These are phyloP conservation scores for Lavandula angustifolia DNA, from an alignment of 257 asterid genomes.

Conservation along the genomic window DNA sequence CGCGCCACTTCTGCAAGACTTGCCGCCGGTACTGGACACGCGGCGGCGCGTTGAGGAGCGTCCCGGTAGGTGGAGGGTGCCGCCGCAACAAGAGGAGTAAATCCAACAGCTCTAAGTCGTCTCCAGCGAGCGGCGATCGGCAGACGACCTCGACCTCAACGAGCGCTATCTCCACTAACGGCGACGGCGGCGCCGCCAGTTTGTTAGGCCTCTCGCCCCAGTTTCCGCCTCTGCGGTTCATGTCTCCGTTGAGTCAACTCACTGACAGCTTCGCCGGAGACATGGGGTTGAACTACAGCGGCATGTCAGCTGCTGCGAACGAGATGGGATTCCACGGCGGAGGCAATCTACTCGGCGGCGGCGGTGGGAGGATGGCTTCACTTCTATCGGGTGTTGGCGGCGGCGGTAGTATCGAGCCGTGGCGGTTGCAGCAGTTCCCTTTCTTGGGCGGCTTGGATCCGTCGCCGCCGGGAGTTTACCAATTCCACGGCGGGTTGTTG, in stretches of 20 bases:
- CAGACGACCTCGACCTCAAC: constrained; percentile 52
- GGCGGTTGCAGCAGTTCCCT: constrained; percentile 66
- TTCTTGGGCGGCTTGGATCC: constrained; percentile 52
- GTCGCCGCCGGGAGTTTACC: constrained; percentile 38
- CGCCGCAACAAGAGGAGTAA: constrained; percentile 69
- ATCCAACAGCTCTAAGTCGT: constrained; percentile 52
- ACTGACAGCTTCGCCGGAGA: constrained; percentile 42
- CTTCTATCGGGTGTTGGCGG: constrained; percentile 40
- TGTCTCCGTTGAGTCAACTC: constrained; percentile 68
- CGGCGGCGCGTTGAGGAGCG: constrained; percentile 80
- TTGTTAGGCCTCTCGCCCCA: constrained; percentile 45
- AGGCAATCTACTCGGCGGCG: constrained; percentile 39
- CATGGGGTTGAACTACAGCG: constrained; percentile 46
- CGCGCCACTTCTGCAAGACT: constrained; percentile 93
- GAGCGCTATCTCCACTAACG: constrained; percentile 42
- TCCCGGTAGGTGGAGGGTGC: constrained; percentile 88
- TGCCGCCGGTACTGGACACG: constrained; percentile 89
- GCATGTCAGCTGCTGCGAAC: constrained; percentile 42
- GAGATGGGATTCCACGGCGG: constrained; percentile 49
- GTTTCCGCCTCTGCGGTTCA: constrained; percentile 56
- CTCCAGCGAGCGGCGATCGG: constrained; percentile 55
- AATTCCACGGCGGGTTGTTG: constrained; percentile 45
- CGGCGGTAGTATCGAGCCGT: constrained; percentile 47
- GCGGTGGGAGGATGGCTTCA: constrained; percentile 40
- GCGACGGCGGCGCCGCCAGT: constrained; percentile 24